A percentile compares a stretch with the other conserved stretches of the same genome.
Conservation (phyloP, 768 basidiomycete species). For the Pleurotus sapidus region DNA sequence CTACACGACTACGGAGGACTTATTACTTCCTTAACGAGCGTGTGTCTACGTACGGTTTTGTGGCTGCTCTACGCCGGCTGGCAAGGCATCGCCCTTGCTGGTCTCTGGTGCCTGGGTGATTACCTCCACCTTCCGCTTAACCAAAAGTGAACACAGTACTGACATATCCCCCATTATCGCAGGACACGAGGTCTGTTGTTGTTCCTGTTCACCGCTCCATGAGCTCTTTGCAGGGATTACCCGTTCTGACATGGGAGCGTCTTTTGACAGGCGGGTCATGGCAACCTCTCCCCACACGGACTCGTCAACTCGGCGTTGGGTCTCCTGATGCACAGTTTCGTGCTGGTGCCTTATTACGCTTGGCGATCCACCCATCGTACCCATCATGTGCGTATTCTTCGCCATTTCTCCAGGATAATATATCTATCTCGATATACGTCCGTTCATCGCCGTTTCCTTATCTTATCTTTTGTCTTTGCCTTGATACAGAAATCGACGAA, state of each 20-base stretch:
- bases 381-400: constrained; percentile 49
- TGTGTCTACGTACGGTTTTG: constrained; percentile 18
- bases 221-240: too few species aligned
- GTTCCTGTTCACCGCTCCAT: background rate
- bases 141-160: background rate
- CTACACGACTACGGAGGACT: constrained; percentile 6
- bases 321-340: constrained; percentile 39
- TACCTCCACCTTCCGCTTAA: background rate
- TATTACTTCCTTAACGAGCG: constrained; percentile 15
- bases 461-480: background rate
- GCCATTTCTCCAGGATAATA: too few species aligned
- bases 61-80: constrained; percentile 51
- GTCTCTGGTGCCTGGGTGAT: constrained; percentile 42
- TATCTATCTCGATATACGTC: too few species aligned
- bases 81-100: constrained; percentile 45
- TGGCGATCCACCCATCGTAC: constrained; percentile 66
- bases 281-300: constrained; percentile 38
- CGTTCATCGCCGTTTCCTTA: too few species aligned
- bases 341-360: constrained; percentile 59
- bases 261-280: constrained; percentile 42
- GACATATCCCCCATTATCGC: background rate
- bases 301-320: constrained; percentile 37
- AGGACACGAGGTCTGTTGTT: constrained; percentile 41
- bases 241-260: background rate
- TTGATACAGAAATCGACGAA: constrained; percentile 38